Base-by-base conservation (phyloP, 208 protist genomes). In the Wallacemonas rigidus region DNA sequence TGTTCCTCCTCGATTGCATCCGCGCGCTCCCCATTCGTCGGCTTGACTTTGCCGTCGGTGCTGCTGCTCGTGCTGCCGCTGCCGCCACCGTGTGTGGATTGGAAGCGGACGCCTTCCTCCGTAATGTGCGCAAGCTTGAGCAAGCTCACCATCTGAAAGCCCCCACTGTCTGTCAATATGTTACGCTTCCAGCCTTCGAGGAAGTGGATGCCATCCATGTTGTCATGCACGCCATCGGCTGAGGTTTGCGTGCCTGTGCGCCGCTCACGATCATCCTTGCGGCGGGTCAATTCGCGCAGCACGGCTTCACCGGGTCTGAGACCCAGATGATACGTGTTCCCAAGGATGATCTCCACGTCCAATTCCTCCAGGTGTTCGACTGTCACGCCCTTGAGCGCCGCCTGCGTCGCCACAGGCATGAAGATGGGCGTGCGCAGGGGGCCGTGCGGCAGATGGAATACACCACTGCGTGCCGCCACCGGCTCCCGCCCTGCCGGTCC, bases 141-240 rank as follows among this genome's bases (percentile, higher is more conserved):
- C 7, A 99, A 79, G 51, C 98, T 99, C 35, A 99, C 98, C 98
- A 99, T 99, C 77, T 99, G 98, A 77, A 99, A 99, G 14, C 98
- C 98, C 47, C 98, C 98, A 69, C 87, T 97, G 85, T 99, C 98
- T 1, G 98, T 99, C 4, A 99, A 79, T 41, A 99, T 93, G 70
- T 96, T 97, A 6, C 93, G 72, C 63, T 85, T 81, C 97, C 98
- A 99, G 54, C 95, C 93, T 85, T 99, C 97, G 47, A 99, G 94
- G 38, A 97, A 95, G 76, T 99, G 98, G 39, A 99, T 92, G 3
- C 98, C 98, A 69, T 98, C 98, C 76, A 98, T 91, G 57, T 96
- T 87, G 70, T 98, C 80, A 15, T 80, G 74, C 36, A 96, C 82
- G 0, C 67, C 67, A 43, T 79, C 77, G 11, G 70, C 43, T 0